These are phyloP conservation scores for Caryopteris hybrid DNA, from an alignment of 305 asterid genomes.

Conservation along the genomic window DNA sequence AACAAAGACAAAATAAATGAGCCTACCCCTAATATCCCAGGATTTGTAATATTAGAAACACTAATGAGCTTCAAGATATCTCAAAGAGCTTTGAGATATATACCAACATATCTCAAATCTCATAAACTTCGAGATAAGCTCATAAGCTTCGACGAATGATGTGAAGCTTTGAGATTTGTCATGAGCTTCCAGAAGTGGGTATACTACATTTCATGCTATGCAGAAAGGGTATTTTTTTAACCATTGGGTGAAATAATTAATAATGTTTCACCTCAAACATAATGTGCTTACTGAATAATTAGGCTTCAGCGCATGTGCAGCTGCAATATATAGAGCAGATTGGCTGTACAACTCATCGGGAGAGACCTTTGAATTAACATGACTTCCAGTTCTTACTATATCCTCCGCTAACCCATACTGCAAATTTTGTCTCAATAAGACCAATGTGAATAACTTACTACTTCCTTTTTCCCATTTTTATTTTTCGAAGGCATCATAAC, in stretches of 20 bases:
- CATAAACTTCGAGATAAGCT: no score
- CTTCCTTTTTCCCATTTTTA: constrained; percentile 2
- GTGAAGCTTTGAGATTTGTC: no score
- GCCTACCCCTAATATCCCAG: not conserved
- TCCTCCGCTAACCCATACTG: constrained; percentile 99
- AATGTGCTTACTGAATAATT: constrained; percentile 69
- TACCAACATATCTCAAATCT: no score
- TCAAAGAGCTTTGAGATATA: no score
- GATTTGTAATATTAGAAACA: not conserved
- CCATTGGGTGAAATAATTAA: not conserved
- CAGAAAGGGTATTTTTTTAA: no score
- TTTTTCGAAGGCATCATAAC: not conserved
- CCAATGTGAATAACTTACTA: constrained; percentile 11
- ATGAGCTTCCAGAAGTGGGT: no score
- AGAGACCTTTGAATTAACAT: constrained; percentile 50
- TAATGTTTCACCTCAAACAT: constrained; percentile 1
- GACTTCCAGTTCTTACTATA: constrained; percentile 85
- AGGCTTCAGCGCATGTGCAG: constrained; percentile 94
- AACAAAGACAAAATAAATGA: constrained; percentile 17
- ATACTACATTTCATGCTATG: no score
- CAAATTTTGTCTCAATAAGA: constrained; percentile 28
- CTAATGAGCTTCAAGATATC: no score
- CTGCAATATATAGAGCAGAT: constrained; percentile 95
- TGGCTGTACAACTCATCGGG: constrained; percentile 94
- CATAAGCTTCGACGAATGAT: no score